phyloP scores from a whole-genome alignment of 805 yeast species.

The Kodamaea laetipori region DNA sequence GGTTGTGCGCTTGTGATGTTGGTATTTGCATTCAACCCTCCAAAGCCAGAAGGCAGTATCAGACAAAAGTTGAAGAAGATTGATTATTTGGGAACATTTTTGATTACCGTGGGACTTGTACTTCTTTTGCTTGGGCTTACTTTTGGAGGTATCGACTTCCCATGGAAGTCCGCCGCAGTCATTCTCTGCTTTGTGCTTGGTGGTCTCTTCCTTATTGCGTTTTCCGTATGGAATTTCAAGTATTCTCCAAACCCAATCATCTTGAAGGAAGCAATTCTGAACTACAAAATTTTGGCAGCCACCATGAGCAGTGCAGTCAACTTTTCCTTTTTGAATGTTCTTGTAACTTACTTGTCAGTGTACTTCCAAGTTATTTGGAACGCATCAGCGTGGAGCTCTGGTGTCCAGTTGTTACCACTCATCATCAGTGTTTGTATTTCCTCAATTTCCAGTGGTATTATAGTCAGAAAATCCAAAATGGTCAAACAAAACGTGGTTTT shows the following conservation, averaged over 20 bases:
- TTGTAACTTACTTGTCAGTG: conserved; percentile 34
- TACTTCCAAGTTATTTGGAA: conserved; percentile 41
- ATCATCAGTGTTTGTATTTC: conserved; percentile 35
- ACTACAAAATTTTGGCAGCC: conserved; percentile 40
- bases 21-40: conserved; percentile 48
- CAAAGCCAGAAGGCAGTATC: conserved; percentile 40
- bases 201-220: conserved; percentile 35
- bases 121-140: conserved; percentile 51
- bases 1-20: conserved; percentile 48
- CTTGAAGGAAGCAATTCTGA: conserved; percentile 40
- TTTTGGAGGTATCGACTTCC: conserved; percentile 52
- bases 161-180: conserved; percentile 58
- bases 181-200: conserved; percentile 52
- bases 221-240: conserved; percentile 44
- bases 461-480: conserved; percentile 28
- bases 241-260: conserved; percentile 48
- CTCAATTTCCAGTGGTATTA: conserved; percentile 32
- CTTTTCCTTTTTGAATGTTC: conserved; percentile 43
- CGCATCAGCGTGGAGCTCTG: conserved; percentile 38
- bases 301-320: conserved; percentile 36
- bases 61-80: conserved; percentile 41
- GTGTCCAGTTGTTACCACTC: conserved; percentile 39
- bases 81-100: conserved; percentile 52
- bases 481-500: conserved; percentile 35
- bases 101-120: conserved; percentile 46